These are phyloP conservation scores for Sanghuangporus baumii DNA, from an alignment of 1,284 basidiomycete genomes.

Conservation along the genomic window DNA sequence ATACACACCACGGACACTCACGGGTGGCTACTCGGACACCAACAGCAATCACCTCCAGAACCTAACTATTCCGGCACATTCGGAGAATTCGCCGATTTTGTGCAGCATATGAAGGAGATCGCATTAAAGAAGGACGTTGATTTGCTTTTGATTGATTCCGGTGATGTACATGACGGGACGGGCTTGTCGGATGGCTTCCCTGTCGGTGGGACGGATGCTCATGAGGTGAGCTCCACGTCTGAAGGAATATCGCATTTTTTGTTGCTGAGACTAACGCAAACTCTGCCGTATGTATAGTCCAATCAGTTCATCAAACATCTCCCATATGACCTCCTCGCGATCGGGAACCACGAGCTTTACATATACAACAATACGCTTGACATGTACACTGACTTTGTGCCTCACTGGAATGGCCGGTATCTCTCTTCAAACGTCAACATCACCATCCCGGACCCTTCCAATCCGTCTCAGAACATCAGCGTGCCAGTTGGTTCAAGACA, in stretches of 20 bases:
- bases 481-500: slow-evolving; percentile 66
- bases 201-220: slow-evolving; percentile 63
- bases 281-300: slow-evolving; percentile 33
- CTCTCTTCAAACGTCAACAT: slow-evolving; percentile 85
- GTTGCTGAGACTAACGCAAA: background rate
- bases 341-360: slow-evolving; percentile 91
- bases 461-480: slow-evolving; percentile 30
- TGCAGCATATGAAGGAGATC: slow-evolving; percentile 72
- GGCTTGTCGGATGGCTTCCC: slow-evolving; percentile 71
- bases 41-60: slow-evolving; percentile 62
- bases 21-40: slow-evolving; percentile 76
- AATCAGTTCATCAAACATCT: slow-evolving; percentile 71
- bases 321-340: slow-evolving; percentile 78
- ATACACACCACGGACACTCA: slow-evolving; percentile 81
- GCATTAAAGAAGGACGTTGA: slow-evolving; percentile 62
- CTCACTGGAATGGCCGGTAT: slow-evolving; percentile 68
- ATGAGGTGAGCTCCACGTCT: slow-evolving; percentile 42
- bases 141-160: slow-evolving; percentile 65
- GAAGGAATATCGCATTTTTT: background rate
- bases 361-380: slow-evolving; percentile 71
- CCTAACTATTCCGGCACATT: slow-evolving; percentile 69
- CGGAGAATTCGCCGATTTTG: slow-evolving; percentile 79
- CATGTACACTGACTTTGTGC: slow-evolving; percentile 73
- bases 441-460: slow-evolving; percentile 52
- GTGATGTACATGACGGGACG: slow-evolving; percentile 80